Conservation (phyloP, 2,329 filamentous ascomycete genomes). For the Fusarium coffeatum region DNA sequence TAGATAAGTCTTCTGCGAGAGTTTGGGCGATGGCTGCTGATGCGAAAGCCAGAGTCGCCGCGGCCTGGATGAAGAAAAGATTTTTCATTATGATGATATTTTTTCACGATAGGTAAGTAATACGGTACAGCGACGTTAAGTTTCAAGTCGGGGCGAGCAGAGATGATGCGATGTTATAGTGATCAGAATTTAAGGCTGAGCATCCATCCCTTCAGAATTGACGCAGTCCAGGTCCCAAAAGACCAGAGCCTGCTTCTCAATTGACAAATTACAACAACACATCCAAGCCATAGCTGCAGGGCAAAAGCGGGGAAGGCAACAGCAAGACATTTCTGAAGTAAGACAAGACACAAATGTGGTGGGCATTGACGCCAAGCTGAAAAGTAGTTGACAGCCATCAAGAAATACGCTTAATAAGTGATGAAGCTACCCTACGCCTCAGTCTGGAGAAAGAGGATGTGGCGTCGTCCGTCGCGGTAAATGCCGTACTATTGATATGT, state of each 20-base stretch:
- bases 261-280: background rate
- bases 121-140: accelerated
- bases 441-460: background rate
- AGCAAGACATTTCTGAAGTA: background rate
- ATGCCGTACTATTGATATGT: background rate
- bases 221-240: background rate
- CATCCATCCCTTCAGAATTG: background rate
- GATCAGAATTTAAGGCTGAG: background rate
- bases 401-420: background rate
- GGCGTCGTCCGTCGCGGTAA: background rate
- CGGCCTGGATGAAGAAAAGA: background rate
- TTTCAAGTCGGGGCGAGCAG: no score
- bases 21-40: slow-evolving; percentile 15
- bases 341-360: background rate
- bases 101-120: background rate
- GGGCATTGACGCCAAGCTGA: slow-evolving; percentile 15
- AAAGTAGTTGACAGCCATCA: slow-evolving; percentile 1
- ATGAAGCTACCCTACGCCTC: no score
- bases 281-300: slow-evolving; percentile 4
- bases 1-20: slow-evolving; percentile 15
- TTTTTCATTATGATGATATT: slow-evolving; percentile 27
- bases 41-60: background rate
- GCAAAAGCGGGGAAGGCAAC: background rate
- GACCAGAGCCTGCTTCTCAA: slow-evolving; percentile 5
- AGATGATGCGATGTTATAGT: background rate